These are phyloP conservation scores for Rhynchosporium agropyri DNA, from an alignment of 2,329 filamentous ascomycete genomes.

Conservation along the genomic window DNA sequence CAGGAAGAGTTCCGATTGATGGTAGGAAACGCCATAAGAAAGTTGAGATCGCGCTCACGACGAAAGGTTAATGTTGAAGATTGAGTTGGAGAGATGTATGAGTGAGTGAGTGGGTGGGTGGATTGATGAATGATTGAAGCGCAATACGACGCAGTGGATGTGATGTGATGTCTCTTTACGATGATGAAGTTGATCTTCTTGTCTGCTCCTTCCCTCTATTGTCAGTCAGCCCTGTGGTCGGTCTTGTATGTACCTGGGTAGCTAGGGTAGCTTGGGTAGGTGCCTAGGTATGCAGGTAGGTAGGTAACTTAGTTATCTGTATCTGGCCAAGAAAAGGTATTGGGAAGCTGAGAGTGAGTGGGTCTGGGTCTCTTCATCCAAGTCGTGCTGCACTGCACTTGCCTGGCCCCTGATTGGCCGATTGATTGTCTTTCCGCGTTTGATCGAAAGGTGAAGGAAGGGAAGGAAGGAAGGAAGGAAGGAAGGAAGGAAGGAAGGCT, in stretches of 20 bases:
- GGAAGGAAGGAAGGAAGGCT: no score
- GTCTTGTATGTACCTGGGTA: background rate
- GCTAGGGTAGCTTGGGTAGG: no score
- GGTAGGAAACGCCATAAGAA: constrained; percentile 27
- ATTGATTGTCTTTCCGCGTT: background rate
- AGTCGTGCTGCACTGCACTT: background rate
- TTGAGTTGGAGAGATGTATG: background rate
- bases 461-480: no score
- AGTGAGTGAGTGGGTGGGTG: background rate
- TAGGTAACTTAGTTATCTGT: background rate
- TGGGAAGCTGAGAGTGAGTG: background rate
- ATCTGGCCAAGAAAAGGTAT: no score
- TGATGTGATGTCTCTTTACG: background rate
- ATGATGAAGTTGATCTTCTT: constrained; percentile 13
- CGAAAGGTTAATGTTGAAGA: background rate
- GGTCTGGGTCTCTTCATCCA: background rate
- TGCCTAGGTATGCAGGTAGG: background rate
- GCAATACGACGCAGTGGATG: background rate
- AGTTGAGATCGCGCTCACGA: constrained; percentile 8
- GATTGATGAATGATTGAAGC: background rate
- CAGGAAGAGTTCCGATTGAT: constrained; percentile 17
- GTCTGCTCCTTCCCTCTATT: constrained; percentile 2
- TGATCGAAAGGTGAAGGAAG: no score
- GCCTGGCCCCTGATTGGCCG: background rate
- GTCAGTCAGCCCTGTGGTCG: background rate